Evolutionary conservation across 768 basidiomycete species (phyloP), one percentile per base, ranked within the genome.

Genomic region (Cubamyces lactineus): DNA sequence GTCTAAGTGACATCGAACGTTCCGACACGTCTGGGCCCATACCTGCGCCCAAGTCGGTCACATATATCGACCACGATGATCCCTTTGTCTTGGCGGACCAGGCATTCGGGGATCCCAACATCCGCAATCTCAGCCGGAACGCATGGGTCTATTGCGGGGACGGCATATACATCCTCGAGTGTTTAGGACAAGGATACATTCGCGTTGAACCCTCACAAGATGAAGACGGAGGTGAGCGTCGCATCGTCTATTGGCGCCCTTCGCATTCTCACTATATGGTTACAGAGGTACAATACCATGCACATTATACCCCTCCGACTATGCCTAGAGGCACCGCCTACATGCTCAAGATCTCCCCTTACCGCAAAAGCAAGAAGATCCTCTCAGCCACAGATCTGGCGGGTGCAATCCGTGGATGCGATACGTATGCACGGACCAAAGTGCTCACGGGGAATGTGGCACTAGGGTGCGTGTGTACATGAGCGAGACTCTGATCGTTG

Each of bases 121-220:
- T 91, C 17, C 64, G 74, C 19, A 73, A 72, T 23, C 60, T 89
- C 42, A 93, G 86, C 64, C 74, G 68, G 19, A 79, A 84, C 65
- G 84, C 89, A 5, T 94, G 94, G 94, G 88, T 96, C 8, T 84
- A 85, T 2, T 92, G 91, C 67, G 91, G 93, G 7, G 77, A 79
- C 3, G 81, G 86, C 39, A 72, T 84, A 16, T 91, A 88, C 72
- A 82, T 96, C 8, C 78, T 96, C 2, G 89, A 92, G 69, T 86
- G 87, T 63, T 73, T 91, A n/a, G 84, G 84, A 13, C 82, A 81
- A 63, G 92, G 92, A 1, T 80, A 82, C 67, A 76, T 94, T 52
- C 84, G 86, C 43, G 78, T 94, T 15, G 83, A 86, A 59, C 81
- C 78, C 3, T 67, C 72, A 1, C 56, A 74, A 51, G 77, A 69